Percentiles rank a stretch among this genome's conserved stretches.
Conservation (phyloP, 1,284 basidiomycete species). For the Cutaneotrichosporon sp. region DNA sequence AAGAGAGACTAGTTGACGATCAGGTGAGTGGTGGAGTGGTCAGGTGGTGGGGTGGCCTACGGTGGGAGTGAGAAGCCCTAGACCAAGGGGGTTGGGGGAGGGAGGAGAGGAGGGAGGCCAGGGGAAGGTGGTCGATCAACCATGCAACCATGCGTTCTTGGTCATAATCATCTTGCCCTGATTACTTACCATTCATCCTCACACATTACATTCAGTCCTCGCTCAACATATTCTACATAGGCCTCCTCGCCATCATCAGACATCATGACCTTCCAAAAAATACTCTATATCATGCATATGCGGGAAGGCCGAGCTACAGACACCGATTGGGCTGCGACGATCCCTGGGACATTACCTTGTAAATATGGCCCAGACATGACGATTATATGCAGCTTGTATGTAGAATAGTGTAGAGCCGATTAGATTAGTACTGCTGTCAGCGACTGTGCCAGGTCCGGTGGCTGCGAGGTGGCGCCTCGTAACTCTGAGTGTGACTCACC, state of each 20-base stretch:
- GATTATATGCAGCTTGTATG: neutral
- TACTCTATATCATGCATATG: constrained; percentile 6
- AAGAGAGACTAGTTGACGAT: neutral
- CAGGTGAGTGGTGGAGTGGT: too few species aligned
- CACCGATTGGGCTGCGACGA: neutral
- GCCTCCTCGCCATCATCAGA: neutral
- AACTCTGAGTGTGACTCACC: constrained; percentile 13
- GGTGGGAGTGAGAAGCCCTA: neutral
- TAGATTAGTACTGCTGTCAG: neutral
- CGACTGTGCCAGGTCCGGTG: neutral
- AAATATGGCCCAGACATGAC: too few species aligned
- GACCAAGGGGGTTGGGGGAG: neutral
- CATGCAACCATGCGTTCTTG: neutral
- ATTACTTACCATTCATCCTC: neutral
- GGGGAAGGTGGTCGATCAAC: neutral
- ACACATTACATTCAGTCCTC: neutral
- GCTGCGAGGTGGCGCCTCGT: neutral
- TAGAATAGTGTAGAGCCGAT: neutral
- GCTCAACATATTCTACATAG: too few species aligned
- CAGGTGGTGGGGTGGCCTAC: too few species aligned
- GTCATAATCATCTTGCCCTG: too few species aligned
- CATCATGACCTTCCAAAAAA: neutral
- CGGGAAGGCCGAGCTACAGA: neutral
- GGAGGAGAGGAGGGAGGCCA: neutral
- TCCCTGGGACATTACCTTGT: too few species aligned